Conservation (phyloP, 768 basidiomycete genomes). For the Aureoboletus auriporus region DNA sequence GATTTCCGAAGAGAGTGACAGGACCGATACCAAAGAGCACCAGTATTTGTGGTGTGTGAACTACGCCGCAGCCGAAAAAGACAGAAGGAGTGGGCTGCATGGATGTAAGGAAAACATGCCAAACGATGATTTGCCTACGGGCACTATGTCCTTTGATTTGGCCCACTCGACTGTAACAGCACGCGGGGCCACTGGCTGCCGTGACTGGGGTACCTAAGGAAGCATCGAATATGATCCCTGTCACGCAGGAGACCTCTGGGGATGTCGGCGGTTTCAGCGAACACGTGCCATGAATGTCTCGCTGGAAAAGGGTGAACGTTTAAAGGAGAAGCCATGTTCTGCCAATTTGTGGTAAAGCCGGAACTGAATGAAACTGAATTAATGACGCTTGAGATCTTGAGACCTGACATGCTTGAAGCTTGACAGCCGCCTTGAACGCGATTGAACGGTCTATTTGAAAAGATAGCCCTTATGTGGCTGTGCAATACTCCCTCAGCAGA, state of each 20-base stretch:
- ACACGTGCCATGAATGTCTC: conserved; percentile 41
- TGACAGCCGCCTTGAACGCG: too few species aligned
- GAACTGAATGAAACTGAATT: too few species aligned
- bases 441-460: too few species aligned
- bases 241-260: conserved; percentile 60
- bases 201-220: conserved; percentile 26
- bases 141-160: conserved; percentile 33
- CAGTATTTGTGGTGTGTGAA: conserved; percentile 65
- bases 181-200: conserved; percentile 16
- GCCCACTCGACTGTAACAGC: conserved; percentile 64
- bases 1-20: conserved; percentile 45
- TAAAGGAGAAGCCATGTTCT: too few species aligned
- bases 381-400: too few species aligned
- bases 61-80: conserved; percentile 47
- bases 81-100: not conserved
- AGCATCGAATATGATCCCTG: conserved; percentile 52
- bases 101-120: conserved; percentile 35
- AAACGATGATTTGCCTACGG: conserved; percentile 56
- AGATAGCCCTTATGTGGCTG: too few species aligned
- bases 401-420: too few species aligned
- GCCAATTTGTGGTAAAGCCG: too few species aligned
- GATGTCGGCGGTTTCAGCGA: conserved; percentile 64
- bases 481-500: too few species aligned
- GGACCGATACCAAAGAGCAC: conserved; percentile 79
- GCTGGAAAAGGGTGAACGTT: too few species aligned